phyloP scores from a whole-genome alignment of 2,329 filamentous ascomycete genomes.

The Blumeria hordei region DNA sequence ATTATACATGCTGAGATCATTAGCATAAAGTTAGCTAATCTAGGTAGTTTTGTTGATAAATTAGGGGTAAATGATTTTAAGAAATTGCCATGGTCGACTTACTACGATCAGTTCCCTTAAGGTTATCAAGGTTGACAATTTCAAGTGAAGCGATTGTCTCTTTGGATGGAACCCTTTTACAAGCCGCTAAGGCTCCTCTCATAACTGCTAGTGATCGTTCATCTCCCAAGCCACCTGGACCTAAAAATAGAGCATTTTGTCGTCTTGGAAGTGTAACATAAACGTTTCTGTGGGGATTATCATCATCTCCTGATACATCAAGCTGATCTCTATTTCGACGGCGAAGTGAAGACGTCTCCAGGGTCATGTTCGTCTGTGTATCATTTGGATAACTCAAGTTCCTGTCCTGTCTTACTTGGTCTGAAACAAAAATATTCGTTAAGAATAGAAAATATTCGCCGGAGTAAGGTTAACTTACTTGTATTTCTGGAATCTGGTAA shows the following conservation, averaged over 20 bases:
- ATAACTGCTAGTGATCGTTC: constrained; percentile 8
- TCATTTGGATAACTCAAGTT: not conserved
- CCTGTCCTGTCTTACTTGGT: not conserved
- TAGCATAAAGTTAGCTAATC: constrained; percentile 2
- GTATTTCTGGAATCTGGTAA: too few species aligned
- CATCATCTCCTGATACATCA: constrained; percentile 6
- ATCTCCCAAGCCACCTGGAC: constrained; percentile 4
- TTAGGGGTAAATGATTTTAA: not conserved
- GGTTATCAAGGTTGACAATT: constrained; percentile 9
- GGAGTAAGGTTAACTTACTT: too few species aligned
- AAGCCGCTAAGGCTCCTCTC: constrained; percentile 6
- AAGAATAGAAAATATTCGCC: too few species aligned
- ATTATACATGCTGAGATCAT: constrained; percentile 29
- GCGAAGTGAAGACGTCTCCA: not conserved
- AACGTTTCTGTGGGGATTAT: constrained; percentile 3
- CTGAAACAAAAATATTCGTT: not conserved
- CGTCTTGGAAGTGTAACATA: constrained; percentile 4
- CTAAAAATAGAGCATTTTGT: constrained; percentile 1
- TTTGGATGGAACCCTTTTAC: constrained; percentile 12
- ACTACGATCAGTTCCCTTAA: constrained; percentile 12
- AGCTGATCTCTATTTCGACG: not conserved
- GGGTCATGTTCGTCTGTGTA: not conserved
- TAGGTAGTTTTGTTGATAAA: not conserved
- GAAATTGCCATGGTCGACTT: constrained; percentile 4
- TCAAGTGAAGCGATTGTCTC: constrained; percentile 12